These are phyloP conservation scores for Hemileccinum impolitum DNA, from an alignment of 768 basidiomycete species.

Conservation along the genomic window DNA sequence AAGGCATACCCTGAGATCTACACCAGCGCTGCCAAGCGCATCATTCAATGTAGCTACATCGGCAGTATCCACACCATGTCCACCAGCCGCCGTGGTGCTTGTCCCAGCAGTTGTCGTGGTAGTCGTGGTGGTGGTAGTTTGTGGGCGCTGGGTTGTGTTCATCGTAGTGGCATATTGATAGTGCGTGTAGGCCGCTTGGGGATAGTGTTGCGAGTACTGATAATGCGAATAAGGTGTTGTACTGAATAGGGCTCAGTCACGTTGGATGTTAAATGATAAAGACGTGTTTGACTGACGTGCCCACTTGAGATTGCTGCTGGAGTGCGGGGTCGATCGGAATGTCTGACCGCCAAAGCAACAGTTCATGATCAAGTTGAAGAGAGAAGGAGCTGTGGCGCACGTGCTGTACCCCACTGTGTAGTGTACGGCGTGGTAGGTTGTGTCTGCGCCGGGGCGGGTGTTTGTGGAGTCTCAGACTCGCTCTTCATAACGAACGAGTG, in stretches of 20 bases:
- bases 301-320: conserved; percentile 52
- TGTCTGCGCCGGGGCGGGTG: conserved; percentile 31
- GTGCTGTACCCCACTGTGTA: conserved; percentile 39
- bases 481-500: conserved; percentile 36
- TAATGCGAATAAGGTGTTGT: conserved; percentile 50
- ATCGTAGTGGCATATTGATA: conserved; percentile 38
- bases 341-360: conserved; percentile 33
- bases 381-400: conserved; percentile 25
- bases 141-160: conserved; percentile 31
- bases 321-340: conserved; percentile 69
- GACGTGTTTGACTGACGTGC: conserved; percentile 35
- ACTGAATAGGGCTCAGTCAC: conserved; percentile 27
- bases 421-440: conserved; percentile 31
- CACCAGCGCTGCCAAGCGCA: conserved; percentile 81
- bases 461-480: conserved; percentile 37
- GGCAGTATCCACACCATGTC: conserved; percentile 50
- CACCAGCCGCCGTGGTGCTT: conserved; percentile 21
- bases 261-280: background rate
- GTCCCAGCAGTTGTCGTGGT: conserved; percentile 13
- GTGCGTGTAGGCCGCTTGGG: conserved; percentile 39
- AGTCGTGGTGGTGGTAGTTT: conserved; percentile 14
- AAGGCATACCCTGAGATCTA: conserved; percentile 65
- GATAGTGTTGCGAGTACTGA: conserved; percentile 37
- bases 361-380: background rate
- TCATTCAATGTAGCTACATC: conserved; percentile 82